Base-by-base conservation (phyloP, 2,329 filamentous ascomycete genomes). In the Aspergillus fumigatus region DNA sequence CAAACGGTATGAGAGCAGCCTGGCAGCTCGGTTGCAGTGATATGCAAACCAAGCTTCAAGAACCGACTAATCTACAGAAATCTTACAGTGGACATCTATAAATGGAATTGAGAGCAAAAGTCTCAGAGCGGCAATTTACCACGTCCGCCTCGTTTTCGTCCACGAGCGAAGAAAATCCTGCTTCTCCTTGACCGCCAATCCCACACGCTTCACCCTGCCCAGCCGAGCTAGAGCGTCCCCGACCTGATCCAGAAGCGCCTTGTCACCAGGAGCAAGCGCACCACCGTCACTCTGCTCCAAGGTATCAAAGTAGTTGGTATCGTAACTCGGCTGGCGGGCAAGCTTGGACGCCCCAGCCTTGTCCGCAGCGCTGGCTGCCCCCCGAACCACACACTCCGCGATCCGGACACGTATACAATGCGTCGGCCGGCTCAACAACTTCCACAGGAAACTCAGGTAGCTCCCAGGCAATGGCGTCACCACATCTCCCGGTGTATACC, bases 381-480 rank as follows among this genome's bases (percentile, higher is more conserved):
- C 63, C 7, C 61, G 61, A 8, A 62, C 62, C 2, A 92, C 83
- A 1, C 83, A 84, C 68, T 93, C 89, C 0, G 92, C 94, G 54
- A 99, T 92, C 51, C 94, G 85, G 11, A 97, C 93, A 25, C 92
- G 86, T 65, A 99, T 93, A 66, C 87, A 92, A 62, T 96, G 94
- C 1, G 90, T 95, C 1, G 92, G 89, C 50, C 88, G 85, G 47
- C 88, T 90, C 35, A 96, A 84, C 8, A 97, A 79, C 53, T 87
- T 88, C 92, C 92, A 99, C 8, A 97, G 69, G 71, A 97, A 97
- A 1, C 77, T 77, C 5, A 83, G 52, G 73, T 89, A 92, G 27
- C 82, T 81, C 11, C 88, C 86, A 0, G 94, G 92, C 0, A 99
- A 79, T 0, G 94, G 93, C 0, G 94, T 97, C 0, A 93, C 96